Base-by-base conservation (phyloP, 768 basidiomycete genomes). In the Suillus subalutaceus region DNA sequence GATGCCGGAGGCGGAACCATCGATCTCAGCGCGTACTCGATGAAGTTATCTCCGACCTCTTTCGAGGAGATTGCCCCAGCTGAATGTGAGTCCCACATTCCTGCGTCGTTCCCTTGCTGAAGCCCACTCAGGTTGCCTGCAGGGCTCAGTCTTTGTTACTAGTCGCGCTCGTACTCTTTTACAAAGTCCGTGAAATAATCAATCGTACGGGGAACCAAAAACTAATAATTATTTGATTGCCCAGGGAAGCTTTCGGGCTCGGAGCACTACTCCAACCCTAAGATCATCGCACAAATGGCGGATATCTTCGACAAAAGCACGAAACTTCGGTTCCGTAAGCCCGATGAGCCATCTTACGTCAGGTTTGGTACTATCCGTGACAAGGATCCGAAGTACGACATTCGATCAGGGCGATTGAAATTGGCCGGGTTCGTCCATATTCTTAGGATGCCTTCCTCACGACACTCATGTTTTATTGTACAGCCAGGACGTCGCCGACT, bases 1-100 rank as follows among this genome's bases (percentile, higher is more conserved):
- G 85, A 86, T 69, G 83, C 82, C 10, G 85, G 85, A 7, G 80
- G 82, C 0, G 75, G 76, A 4, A 81, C 77, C 5, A 66, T 79
- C 15, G 80, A 80, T 61, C 30, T 80, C 35, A 83, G 82, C 64
- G 78, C 74, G 37, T 81, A 72, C 71, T 75, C 66, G 6, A 69
- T 73, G 50, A 74, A 67, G 13, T 32, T 73, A 5, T 72, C 69
- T 1, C 68, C 71, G 0, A 66, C 40, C n/a, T 66, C 67, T n/a
- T 74, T 82, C 43, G 70, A 82, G 50, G 79, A 81, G 65, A 71
- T 81, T 59, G 70, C 72, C 23, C 72, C 74, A 40, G 71, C 74
- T 58, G 75, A 74, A 56, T 78, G 79, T 76, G 50, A 59, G 67
- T 30, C 2, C 15, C 56, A 32, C 1, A 53, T 55, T 23, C 41